These are phyloP conservation scores for Purpureocillium takamizusanense DNA, from an alignment of 2,329 filamentous ascomycete genomes.

Conservation along the genomic window DNA sequence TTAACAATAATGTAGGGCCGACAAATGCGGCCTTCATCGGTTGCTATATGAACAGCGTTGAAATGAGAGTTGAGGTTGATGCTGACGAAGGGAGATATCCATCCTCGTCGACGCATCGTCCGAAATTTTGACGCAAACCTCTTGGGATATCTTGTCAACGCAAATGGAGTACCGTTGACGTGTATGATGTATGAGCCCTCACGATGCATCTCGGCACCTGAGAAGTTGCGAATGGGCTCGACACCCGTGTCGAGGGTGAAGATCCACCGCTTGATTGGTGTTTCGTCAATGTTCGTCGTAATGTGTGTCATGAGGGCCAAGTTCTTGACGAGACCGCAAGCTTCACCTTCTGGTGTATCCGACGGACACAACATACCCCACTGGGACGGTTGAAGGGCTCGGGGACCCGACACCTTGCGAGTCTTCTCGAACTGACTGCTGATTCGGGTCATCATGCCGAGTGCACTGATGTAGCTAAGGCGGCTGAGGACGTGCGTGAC, in stretches of 20 bases:
- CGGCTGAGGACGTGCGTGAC: conserved; percentile 94
- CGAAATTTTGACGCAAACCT: conserved; percentile 79
- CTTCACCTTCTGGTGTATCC: conserved; percentile 96
- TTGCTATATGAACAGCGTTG: conserved; percentile 86
- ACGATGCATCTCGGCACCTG: conserved; percentile 77
- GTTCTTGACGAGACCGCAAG: conserved; percentile 96
- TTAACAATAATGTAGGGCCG: conserved; percentile 93
- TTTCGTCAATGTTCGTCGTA: conserved; percentile 91
- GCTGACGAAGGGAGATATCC: conserved; percentile 92
- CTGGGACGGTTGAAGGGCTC: conserved; percentile 92
- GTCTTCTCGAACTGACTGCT: conserved; percentile 99
- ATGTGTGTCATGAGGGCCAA: conserved; percentile 98
- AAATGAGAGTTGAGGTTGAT: conserved; percentile 94
- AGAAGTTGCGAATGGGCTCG: conserved; percentile 59
- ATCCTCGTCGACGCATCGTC: conserved; percentile 76
- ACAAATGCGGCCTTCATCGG: conserved; percentile 94
- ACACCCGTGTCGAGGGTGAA: conserved; percentile 82
- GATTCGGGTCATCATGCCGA: conserved; percentile 99
- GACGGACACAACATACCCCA: conserved; percentile 98
- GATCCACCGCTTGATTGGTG: conserved; percentile 76
- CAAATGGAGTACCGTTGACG: conserved; percentile 90
- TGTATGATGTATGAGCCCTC: conserved; percentile 83
- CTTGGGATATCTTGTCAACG: conserved; percentile 77
- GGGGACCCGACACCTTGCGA: conserved; percentile 87
- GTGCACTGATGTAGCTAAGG: conserved; percentile 88